phyloP scores from a whole-genome alignment of 2,329 filamentous ascomycete species.

The Botrytis paeoniae region DNA sequence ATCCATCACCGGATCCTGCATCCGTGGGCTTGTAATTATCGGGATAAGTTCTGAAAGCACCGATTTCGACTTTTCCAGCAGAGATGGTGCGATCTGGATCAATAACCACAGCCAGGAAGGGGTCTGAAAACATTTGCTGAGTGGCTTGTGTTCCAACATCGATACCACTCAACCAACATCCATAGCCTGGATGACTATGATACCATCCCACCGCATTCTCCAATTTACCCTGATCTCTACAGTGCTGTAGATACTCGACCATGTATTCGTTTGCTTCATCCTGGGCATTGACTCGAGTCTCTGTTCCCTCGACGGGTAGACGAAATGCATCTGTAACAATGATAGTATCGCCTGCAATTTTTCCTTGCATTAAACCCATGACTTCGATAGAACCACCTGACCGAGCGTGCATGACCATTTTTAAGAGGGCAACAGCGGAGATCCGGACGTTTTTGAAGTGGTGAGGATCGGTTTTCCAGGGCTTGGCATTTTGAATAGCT shows the following conservation, averaged over 20 bases:
- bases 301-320: constrained; percentile 94
- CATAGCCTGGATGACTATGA: constrained; percentile 95
- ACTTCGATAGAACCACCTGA: constrained; percentile 88
- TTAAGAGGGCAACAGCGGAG: constrained; percentile 87
- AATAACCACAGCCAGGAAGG: constrained; percentile 92
- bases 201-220: constrained; percentile 99
- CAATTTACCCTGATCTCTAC: constrained; percentile 71
- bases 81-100: constrained; percentile 95
- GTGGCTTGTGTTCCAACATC: constrained; percentile 85
- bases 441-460: constrained; percentile 95
- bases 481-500: constrained; percentile 58
- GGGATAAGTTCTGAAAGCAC: constrained; percentile 90
- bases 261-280: constrained; percentile 97
- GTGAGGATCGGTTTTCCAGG: constrained; percentile 75
- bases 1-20: constrained; percentile 52
- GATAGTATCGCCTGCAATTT: constrained; percentile 79
- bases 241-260: constrained; percentile 75
- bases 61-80: constrained; percentile 91
- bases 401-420: constrained; percentile 99
- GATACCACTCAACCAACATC: constrained; percentile 96
- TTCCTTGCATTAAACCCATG: constrained; percentile 98
- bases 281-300: constrained; percentile 95
- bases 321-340: constrained; percentile 93
- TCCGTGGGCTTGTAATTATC: constrained; percentile 62
- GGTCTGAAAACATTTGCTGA: constrained; percentile 83